Base-by-base conservation (phyloP, 2,329 filamentous ascomycete genomes). In the Botrytis hyacinthi region DNA sequence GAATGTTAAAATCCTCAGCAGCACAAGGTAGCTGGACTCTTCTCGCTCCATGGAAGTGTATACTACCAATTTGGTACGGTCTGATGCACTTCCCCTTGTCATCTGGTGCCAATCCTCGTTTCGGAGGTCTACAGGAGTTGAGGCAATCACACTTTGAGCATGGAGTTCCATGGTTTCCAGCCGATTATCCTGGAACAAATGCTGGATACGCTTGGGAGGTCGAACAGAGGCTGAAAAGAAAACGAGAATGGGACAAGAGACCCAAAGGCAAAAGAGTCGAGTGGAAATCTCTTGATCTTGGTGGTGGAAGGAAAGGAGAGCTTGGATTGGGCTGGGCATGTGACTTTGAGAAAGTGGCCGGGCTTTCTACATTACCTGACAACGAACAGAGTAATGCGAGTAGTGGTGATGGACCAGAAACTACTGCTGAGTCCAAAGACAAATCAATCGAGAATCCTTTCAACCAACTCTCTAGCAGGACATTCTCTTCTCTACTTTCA, bases 41-140 rank as follows among this genome's bases (percentile, higher is more conserved):
- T 1, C 85, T 98, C 37, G 87, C 96, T 4, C 96, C 96, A 0
- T 98, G 95, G 94, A 94, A 93, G 80, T 97, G 93, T 78, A 92
- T 98, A 51, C 85, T 90, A 51, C 89, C 93, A 0, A 86, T 98
- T 46, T 99, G 96, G 96, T 92, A 95, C 78, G 90, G 89, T 65
- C 83, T 98, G 22, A 91, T 97, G 83, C 94, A 94, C 80, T 94
- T 91, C 74, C 93, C 93, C 0, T 85, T 97, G 0, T 92, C 90
- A 0, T 92, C 90, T 1, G 94, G 94, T 12, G 91, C 92, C 0
- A 97, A 94, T 74, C 92, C 93, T 1, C 87, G 91, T 37, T 94
- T 97, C 77, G 95, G 93, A 1, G 95, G 96, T 0, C 79, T 98
- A 46, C 87, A 93, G 62, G 92, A 99, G 82, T 86, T 90, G 69